These are phyloP conservation scores for Aspergillus flavus DNA, from an alignment of 2,329 filamentous ascomycete species.

Conservation along the genomic window DNA sequence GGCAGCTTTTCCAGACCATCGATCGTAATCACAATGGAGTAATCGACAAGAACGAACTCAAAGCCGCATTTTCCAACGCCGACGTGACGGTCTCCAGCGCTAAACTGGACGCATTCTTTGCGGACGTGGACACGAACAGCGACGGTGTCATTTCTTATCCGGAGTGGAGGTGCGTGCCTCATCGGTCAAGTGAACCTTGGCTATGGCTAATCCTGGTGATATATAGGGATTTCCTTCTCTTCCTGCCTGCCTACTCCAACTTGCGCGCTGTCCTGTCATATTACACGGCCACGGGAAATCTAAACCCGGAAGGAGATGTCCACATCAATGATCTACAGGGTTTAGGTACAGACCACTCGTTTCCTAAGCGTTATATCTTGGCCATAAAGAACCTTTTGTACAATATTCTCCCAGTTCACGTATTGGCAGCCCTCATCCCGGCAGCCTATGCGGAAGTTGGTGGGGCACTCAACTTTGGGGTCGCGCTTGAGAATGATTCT, in stretches of 20 bases:
- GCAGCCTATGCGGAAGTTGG: slow-evolving; percentile 37
- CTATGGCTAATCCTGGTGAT: slow-evolving; percentile 12
- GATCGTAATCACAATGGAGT: slow-evolving; percentile 83
- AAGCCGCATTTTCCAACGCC: slow-evolving; percentile 73
- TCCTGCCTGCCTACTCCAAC: slow-evolving; percentile 71
- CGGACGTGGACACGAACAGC: slow-evolving; percentile 83
- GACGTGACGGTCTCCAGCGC: slow-evolving; percentile 77
- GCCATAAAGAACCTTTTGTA: slow-evolving; percentile 39
- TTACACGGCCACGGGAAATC: slow-evolving; percentile 83
- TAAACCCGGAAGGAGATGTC: slow-evolving; percentile 93
- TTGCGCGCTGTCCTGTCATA: slow-evolving; percentile 85
- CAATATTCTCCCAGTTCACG: slow-evolving; percentile 37
- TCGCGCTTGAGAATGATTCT: slow-evolving; percentile 33
- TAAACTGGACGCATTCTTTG: slow-evolving; percentile 82
- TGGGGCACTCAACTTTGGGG: slow-evolving; percentile 27
- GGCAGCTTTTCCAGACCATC: slow-evolving; percentile 79
- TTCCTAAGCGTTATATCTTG: slow-evolving; percentile 41
- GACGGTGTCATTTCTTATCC: slow-evolving; percentile 87
- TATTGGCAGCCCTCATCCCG: slow-evolving; percentile 34
- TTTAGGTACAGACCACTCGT: slow-evolving; percentile 71
- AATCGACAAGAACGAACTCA: slow-evolving; percentile 83
- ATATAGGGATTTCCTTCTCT: slow-evolving; percentile 84
- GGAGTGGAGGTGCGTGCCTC: slow-evolving; percentile 83
- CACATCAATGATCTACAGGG: slow-evolving; percentile 90
- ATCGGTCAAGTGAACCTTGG: slow-evolving; percentile 11